A percentile compares a stretch with the other conserved stretches of the same genome.
Conservation (phyloP, 768 basidiomycete species). For the Cystofilobasidium ferigula region DNA sequence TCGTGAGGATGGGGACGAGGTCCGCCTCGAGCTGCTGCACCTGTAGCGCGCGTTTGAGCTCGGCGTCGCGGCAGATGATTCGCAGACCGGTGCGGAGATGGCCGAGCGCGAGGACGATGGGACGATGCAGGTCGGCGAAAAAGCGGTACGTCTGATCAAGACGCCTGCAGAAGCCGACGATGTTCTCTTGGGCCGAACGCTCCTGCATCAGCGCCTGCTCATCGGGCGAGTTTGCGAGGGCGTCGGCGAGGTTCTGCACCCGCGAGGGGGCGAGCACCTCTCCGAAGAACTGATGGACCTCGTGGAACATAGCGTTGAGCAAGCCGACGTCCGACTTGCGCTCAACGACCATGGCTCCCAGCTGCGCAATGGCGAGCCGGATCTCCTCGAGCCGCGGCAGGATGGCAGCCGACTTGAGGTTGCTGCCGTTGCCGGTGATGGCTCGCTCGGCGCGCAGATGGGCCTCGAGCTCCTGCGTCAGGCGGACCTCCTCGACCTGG, state of each 20-base stretch:
- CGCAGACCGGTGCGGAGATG: conserved; percentile 64
- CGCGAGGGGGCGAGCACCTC: conserved; percentile 49
- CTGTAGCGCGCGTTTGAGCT: conserved; percentile 1
- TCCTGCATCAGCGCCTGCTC: conserved; percentile 45
- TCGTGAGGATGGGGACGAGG: conserved; percentile 27
- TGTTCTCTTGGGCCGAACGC: conserved; percentile 63
- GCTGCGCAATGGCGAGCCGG: conserved; percentile 11
- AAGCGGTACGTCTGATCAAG: conserved; percentile 54
- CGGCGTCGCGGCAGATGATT: conserved; percentile 38
- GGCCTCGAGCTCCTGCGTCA: conserved; percentile 47
- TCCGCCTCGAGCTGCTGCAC: conserved; percentile 27
- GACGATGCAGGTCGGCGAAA: conserved; percentile 57
- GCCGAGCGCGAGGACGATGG: conserved; percentile 56
- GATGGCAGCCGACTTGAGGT: conserved; percentile 28
- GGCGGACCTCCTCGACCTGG: conserved; percentile 39
- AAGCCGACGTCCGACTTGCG: conserved; percentile 24
- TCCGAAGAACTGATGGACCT: conserved; percentile 56
- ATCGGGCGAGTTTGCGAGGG: conserved; percentile 26
- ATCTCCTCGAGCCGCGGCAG: conserved; percentile 5
- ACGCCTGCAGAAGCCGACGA: conserved; percentile 64
- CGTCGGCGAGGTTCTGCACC: conserved; percentile 44
- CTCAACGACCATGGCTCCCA: conserved; percentile 21
- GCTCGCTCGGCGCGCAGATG: conserved; percentile 50
- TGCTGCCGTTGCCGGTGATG: conserved; percentile 50
- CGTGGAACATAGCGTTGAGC: conserved; percentile 42